These are phyloP conservation scores for Stephanodiscus minutulus DNA, from an alignment of 108 stramenopile genomes.

Conservation along the genomic window DNA sequence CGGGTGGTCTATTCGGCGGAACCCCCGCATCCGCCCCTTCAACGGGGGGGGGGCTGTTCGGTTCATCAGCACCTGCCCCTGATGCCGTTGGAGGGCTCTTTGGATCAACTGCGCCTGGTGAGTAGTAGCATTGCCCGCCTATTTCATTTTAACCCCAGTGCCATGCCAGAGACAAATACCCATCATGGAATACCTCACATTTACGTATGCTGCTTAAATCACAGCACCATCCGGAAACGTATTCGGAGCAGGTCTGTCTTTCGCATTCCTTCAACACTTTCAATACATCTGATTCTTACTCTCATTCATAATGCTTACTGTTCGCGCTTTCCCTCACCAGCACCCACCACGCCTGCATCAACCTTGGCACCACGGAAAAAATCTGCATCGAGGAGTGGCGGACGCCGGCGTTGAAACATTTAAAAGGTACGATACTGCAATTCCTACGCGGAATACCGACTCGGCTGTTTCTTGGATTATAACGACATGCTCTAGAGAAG, in stretches of 20 bases:
- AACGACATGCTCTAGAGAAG: too few species aligned
- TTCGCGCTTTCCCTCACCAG: not conserved
- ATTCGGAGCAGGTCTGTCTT: conserved; percentile 12
- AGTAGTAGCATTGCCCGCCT: conserved; percentile 14
- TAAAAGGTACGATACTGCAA: not conserved
- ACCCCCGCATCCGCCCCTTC: too few species aligned
- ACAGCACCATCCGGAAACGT: conserved; percentile 4
- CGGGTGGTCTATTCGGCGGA: too few species aligned
- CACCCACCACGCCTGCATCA: conserved; percentile 45
- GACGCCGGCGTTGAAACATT: conserved; percentile 33
- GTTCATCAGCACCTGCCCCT: too few species aligned
- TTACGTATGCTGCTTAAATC: not conserved
- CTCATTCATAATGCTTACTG: not conserved
- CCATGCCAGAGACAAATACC: conserved; percentile 13
- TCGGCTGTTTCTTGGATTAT: too few species aligned
- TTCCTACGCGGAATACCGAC: too few species aligned
- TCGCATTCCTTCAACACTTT: not conserved
- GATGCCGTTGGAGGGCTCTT: too few species aligned
- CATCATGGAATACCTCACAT: not conserved
- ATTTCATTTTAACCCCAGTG: not conserved
- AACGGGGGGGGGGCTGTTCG: too few species aligned
- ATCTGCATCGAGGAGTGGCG: conserved; percentile 36
- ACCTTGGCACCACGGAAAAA: conserved; percentile 47
- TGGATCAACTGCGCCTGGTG: conserved; percentile 45
- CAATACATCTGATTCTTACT: not conserved